phyloP scores from a whole-genome alignment of 345 rosid genomes.

The Mangifera indica region DNA sequence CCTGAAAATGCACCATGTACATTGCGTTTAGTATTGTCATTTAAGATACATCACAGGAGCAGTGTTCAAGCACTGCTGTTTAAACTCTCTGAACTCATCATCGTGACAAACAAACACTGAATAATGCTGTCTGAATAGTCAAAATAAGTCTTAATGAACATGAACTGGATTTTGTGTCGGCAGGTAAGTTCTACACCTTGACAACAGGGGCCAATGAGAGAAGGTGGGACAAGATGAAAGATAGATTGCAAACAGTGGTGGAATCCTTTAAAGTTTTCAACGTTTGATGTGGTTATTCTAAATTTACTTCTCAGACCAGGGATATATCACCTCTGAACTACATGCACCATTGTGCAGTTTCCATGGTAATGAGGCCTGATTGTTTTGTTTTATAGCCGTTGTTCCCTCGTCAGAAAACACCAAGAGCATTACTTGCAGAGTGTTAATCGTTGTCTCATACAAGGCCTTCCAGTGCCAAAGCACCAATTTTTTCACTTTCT shows the following conservation, averaged over 20 bases:
- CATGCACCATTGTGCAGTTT: no score
- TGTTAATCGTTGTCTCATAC: background rate
- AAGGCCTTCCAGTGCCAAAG: background rate
- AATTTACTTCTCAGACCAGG: background rate
- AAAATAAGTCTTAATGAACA: background rate
- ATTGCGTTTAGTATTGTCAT: background rate
- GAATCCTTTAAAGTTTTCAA: conserved; percentile 74
- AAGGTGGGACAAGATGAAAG: conserved; percentile 94
- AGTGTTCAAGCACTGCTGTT: no score
- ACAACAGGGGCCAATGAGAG: conserved; percentile 89
- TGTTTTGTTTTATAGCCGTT: background rate
- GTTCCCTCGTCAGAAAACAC: background rate
- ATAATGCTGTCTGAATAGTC: background rate
- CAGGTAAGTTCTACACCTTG: conserved; percentile 85
- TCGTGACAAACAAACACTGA: background rate
- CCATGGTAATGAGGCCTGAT: background rate
- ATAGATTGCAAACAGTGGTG: conserved; percentile 59
- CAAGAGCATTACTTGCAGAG: background rate
- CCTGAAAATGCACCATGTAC: background rate
- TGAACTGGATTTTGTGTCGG: conserved; percentile 5
- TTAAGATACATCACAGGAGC: background rate
- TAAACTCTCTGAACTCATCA: background rate
- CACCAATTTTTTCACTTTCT: background rate
- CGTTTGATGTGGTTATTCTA: conserved; percentile 28
- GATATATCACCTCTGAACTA: background rate